Conservation (phyloP, 495 filamentous ascomycete genomes). For the Aspergillus diversus region DNA sequence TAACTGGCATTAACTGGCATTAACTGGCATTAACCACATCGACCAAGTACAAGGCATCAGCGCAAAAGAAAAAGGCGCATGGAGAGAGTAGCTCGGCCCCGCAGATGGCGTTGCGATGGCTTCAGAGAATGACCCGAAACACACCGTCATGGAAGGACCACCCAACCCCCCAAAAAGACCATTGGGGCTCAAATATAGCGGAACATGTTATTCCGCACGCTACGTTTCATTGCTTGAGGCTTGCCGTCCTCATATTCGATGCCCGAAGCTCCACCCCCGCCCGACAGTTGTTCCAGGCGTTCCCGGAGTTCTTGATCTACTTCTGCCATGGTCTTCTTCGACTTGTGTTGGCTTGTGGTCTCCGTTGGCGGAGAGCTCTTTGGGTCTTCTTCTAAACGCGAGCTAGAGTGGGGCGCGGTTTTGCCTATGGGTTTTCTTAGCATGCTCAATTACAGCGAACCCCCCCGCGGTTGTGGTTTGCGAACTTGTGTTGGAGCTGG, state of each 20-base stretch:
- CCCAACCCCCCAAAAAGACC: neutral
- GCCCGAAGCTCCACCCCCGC: slow-evolving; percentile 77
- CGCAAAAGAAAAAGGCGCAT: too few species aligned
- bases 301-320: slow-evolving; percentile 68
- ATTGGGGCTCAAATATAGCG: slow-evolving; percentile 55
- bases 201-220: slow-evolving; percentile 82
- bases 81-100: too few species aligned
- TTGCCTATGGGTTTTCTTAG: slow-evolving; percentile 1
- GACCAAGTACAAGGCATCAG: too few species aligned
- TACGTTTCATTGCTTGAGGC: slow-evolving; percentile 74
- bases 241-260: slow-evolving; percentile 80
- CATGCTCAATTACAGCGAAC: neutral
- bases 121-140: too few species aligned
- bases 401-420: neutral
- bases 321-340: slow-evolving; percentile 58
- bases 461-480: neutral
- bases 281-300: slow-evolving; percentile 70
- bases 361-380: slow-evolving; percentile 11
- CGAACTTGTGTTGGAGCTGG: neutral
- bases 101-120: too few species aligned
- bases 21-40: too few species aligned
- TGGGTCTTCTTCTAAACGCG: slow-evolving; percentile 2
- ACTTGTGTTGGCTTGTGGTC: slow-evolving; percentile 9
- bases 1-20: too few species aligned
- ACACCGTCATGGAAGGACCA: neutral